Evolutionary conservation across 2,329 filamentous ascomycete genomes (phyloP), one percentile per base, ranked within the genome.

Genomic region (Bipolaris zeicola): DNA sequence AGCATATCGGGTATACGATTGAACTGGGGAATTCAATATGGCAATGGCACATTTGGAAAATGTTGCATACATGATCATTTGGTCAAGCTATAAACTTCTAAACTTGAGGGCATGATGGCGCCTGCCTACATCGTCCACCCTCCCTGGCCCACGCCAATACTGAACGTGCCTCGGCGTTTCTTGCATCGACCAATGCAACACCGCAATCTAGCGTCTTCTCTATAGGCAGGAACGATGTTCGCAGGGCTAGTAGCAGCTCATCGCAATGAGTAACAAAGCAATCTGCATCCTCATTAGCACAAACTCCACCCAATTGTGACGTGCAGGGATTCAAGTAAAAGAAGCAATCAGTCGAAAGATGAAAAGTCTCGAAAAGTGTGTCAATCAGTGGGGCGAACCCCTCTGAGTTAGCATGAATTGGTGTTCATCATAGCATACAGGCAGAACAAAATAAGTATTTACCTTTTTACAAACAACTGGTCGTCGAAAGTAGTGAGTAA

Each of bases 361-460:
- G 72, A 75, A 75, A 75, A 75, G 73, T 62, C 59, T 62, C 63
- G 64, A 68, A 70, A 68, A 62, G 64, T 67, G 67, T 65, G 66
- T 69, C 60, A 71, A 72, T 67, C 73, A 75, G 71, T 50, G 67
- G 51, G 63, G 63, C 60, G 56, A 61, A 61, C 66, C 67, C 67
- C 69, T 74, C 70, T 69, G 72, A 68, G 67, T 69, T 74, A 75
- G 73, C 73, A 75, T 75, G 73, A 70, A 74, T 69, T 69, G 66
- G 55, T 63, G 63, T 69, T 69, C 73, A 73, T 75, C 73, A 75
- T 69, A 58, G 67, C 61, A 66, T 50, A 16, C 34, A 28, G 39
- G 8, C 22, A 28, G 31, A 42, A 50, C 52, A 38, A 42, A 18
- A 14, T 33, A 14, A 14, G 43, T 58, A 52, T 62, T 16, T 63